Conservation (phyloP, 1,284 basidiomycete genomes). For the Takashimella tepidaria region DNA sequence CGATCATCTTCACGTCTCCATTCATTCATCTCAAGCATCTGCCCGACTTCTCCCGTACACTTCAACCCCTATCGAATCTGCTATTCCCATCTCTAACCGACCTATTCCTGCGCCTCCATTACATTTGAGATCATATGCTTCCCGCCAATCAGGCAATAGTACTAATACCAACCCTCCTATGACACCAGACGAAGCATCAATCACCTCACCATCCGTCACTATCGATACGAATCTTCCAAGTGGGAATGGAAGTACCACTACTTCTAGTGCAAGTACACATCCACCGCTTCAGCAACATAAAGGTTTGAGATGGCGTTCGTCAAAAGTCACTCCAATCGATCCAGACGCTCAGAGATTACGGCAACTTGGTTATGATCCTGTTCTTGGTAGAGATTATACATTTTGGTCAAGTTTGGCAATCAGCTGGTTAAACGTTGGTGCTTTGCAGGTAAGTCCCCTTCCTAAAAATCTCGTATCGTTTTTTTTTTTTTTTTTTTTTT, state of each 20-base stretch:
- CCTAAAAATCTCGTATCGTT: too few relatives aligned
- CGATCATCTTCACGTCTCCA: conserved; percentile 1
- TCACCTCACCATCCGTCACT: conserved; percentile 4
- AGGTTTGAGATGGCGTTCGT: conserved; percentile 1
- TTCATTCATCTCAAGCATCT: conserved; percentile 2
- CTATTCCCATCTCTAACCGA: conserved; percentile 27
- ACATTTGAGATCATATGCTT: conserved; percentile 3
- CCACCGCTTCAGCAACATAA: too few relatives aligned
- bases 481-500: too few relatives aligned
- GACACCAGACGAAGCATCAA: background rate
- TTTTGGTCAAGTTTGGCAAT: conserved; percentile 47
- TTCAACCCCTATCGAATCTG: conserved; percentile 3
- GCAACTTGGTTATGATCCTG: conserved; percentile 45
- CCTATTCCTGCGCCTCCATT: conserved; percentile 35
- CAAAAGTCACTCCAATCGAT: conserved; percentile 23
- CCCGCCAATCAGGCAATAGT: conserved; percentile 1
- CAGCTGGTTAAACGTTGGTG: conserved; percentile 41
- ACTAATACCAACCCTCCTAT: conserved; percentile 1
- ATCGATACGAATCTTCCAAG: background rate
- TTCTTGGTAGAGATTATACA: conserved; percentile 44
- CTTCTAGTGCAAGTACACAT: background rate
- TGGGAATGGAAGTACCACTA: background rate
- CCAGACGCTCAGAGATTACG: conserved; percentile 37
- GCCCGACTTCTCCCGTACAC: conserved; percentile 6
- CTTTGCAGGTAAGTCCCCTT: conserved; percentile 37